Evolutionary conservation across 176 grass and related monocot genomes (phyloP), one percentile per base, ranked within the genome.

Genomic region (Carex parvula): DNA sequence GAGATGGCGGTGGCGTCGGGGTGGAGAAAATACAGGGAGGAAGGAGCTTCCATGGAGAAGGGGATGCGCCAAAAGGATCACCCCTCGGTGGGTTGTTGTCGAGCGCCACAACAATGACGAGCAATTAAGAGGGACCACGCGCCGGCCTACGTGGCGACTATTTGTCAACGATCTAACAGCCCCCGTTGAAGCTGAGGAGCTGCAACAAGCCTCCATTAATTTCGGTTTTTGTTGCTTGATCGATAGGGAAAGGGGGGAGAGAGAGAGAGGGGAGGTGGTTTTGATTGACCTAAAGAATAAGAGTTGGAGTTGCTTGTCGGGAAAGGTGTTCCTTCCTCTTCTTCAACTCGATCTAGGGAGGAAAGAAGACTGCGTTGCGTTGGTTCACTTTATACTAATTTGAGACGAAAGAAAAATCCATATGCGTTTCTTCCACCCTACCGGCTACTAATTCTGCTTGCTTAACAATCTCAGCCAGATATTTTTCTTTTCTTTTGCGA

Each of bases 121-220:
- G 60, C 30, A 71, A 21, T 55, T 57, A 4, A 59, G 10, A 8
- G 87, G 29, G 8, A 62, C 17, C 6, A 46, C 74, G 12, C 52
- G 21, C 2, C 55, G 65, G 52, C 21, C 58, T 63, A 76, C 14
- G 46, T 66, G 73, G 9, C 20, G 61, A 35, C 83, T 70, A 53
- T 85, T 50, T 3, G 48, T 12, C 69, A 61, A 57, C 64, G 60
- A 80, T 70, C 62, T 17, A n/a, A 69, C 29, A 58, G 61, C 55
- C 75, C 72, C 68, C 14, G 21, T 11, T 3, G 77, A 86, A 3
- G 77, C 77, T 7, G 60, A 86, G 48, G 60, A 81, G 85, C 85
- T 80, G 50, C 77, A 86, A 70, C 85, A 86, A 32, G 85, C 84
- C 85, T 86, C 85, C 85, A 86, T 86, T 70, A 44, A 21, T 48